Evolutionary conservation across 1,284 basidiomycete species (phyloP).

Genomic region (Hypsizygus ulmarius): DNA sequence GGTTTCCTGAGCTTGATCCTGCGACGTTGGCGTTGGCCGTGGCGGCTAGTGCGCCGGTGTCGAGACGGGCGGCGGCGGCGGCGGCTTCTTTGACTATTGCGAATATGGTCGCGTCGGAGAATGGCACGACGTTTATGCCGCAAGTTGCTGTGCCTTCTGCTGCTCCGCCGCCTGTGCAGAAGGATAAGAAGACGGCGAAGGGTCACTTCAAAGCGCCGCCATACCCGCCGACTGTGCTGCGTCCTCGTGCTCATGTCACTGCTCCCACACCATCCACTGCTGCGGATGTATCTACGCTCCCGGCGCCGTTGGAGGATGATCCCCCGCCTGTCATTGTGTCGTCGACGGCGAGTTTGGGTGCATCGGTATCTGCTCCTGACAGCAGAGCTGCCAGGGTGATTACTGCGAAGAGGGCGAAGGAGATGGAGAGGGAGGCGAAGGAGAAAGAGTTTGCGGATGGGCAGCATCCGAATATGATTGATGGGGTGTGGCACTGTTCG

Average conservation of each 20-base stretch:
- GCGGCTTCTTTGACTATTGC: constrained; percentile 80
- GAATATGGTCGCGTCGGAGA: constrained; percentile 82
- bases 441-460: constrained; percentile 79
- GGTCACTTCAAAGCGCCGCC: constrained; percentile 71
- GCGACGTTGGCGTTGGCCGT: constrained; percentile 62
- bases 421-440: constrained; percentile 75
- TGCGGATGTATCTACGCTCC: constrained; percentile 52
- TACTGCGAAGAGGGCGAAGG: constrained; percentile 62
- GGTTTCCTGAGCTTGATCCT: constrained; percentile 76
- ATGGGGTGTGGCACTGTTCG: constrained; percentile 90
- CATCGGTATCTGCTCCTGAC: constrained; percentile 32
- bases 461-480: constrained; percentile 76
- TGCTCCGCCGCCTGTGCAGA: constrained; percentile 36
- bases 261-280: constrained; percentile 66
- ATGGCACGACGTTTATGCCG: constrained; percentile 59
- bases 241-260: constrained; percentile 53
- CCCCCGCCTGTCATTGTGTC: constrained; percentile 42
- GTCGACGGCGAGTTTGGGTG: constrained; percentile 26
- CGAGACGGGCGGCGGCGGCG: constrained; percentile 79
- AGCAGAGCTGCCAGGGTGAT: constrained; percentile 44
- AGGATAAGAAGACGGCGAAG: constrained; percentile 64
- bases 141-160: constrained; percentile 42
- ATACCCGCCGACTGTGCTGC: constrained; percentile 53
- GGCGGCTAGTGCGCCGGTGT: constrained; percentile 63
- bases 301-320: constrained; percentile 59